Percentiles rank a stretch among this genome's conserved stretches.
Conservation (phyloP, 768 basidiomycete genomes). For the Favolaschia claudopus region DNA sequence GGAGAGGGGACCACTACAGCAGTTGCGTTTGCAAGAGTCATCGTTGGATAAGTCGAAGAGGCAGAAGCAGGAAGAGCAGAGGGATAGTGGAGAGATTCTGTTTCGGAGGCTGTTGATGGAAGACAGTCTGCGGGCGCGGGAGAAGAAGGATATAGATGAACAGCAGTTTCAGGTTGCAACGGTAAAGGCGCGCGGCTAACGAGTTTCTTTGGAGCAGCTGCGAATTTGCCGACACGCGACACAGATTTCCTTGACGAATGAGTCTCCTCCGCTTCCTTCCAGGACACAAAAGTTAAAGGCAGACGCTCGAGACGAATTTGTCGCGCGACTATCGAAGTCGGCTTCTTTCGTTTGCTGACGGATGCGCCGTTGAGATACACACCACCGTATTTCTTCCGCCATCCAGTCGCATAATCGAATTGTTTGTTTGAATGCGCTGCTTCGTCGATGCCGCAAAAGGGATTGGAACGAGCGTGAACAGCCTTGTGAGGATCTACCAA, state of each 20-base stretch:
- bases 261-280: slow-evolving; percentile 14
- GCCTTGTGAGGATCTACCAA: slow-evolving; percentile 23
- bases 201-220: too few species aligned
- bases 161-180: too few species aligned
- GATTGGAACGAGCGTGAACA: slow-evolving; percentile 6
- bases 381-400: slow-evolving; percentile 3
- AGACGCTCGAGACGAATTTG: background rate
- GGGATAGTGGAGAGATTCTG: background rate
- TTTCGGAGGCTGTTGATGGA: background rate
- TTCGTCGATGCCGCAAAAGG: slow-evolving; percentile 8
- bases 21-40: too few species aligned
- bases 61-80: background rate
- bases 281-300: slow-evolving; percentile 17
- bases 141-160: background rate
- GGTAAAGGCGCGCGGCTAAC: too few species aligned
- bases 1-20: background rate
- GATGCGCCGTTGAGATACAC: slow-evolving; percentile 5
- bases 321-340: background rate
- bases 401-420: slow-evolving; percentile 12
- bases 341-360: background rate
- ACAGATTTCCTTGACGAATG: slow-evolving; percentile 17
- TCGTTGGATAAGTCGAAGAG: background rate
- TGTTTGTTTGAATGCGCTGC: background rate
- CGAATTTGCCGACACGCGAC: too few species aligned
- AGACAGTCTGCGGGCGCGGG: background rate